Conservation (phyloP, 805 yeast species). For the Schizosaccharomyces lindneri region DNA sequence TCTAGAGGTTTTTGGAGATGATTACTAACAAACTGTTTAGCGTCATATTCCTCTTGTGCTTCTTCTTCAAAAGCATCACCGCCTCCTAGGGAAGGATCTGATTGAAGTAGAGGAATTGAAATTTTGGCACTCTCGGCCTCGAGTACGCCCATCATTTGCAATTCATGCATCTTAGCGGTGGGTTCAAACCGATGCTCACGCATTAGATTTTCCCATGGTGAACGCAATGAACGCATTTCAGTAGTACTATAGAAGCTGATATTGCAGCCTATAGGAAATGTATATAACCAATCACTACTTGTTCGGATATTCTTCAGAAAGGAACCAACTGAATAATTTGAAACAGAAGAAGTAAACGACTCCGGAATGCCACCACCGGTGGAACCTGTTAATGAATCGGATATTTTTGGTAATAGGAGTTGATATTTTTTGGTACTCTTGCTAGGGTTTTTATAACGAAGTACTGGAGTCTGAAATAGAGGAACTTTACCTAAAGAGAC, state of each 20-base stretch:
- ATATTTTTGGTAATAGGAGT: background rate
- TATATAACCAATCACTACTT: slow-evolving; percentile 17
- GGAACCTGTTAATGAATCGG: background rate
- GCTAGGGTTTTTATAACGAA: slow-evolving; percentile 30
- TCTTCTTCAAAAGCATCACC: background rate
- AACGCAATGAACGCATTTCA: slow-evolving; percentile 11
- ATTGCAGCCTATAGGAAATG: slow-evolving; percentile 90
- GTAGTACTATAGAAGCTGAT: slow-evolving; percentile 46
- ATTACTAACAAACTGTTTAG: slow-evolving; percentile 35
- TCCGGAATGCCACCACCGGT: background rate
- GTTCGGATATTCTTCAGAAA: slow-evolving; percentile 6
- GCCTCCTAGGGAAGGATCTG: background rate
- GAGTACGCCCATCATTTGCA: slow-evolving; percentile 96
- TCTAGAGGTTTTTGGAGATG: slow-evolving; percentile 23
- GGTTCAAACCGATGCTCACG: slow-evolving; percentile 43
- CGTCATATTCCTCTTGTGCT: slow-evolving; percentile 11
- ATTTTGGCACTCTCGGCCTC: slow-evolving; percentile 62
- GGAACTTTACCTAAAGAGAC: slow-evolving; percentile 81
- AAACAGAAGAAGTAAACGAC: slow-evolving; percentile 16
- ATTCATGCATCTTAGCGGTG: slow-evolving; percentile 72
- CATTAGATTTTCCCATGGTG: slow-evolving; percentile 19
- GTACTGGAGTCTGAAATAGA: slow-evolving; percentile 70
- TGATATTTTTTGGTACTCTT: slow-evolving; percentile 13
- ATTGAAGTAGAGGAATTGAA: slow-evolving; percentile 33
- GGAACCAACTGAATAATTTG: background rate